Conservation (phyloP, 805 yeast genomes). For the Saccharomyces eubayanus region DNA sequence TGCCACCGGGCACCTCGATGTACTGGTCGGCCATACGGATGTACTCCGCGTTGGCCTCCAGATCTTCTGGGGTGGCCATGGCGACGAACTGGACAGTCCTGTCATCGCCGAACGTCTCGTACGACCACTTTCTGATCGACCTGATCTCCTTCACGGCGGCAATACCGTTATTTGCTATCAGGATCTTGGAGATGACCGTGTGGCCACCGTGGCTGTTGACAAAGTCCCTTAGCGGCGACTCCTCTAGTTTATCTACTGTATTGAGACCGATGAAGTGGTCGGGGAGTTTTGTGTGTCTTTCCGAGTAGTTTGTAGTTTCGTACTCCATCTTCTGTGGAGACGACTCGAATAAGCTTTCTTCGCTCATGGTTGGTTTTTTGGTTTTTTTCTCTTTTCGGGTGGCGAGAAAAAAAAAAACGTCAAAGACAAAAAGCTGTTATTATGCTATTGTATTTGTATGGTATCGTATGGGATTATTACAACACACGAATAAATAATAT, state of each 20-base stretch:
- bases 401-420: conserved; percentile 7
- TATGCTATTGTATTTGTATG: not conserved
- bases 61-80: conserved; percentile 99
- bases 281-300: conserved; percentile 42
- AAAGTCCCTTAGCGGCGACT: conserved; percentile 71
- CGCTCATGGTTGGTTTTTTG: conserved; percentile 31
- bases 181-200: conserved; percentile 79
- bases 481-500: not conserved
- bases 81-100: conserved; percentile 88
- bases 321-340: conserved; percentile 24
- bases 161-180: conserved; percentile 97
- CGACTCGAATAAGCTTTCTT: conserved; percentile 35
- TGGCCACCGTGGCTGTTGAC: conserved; percentile 86
- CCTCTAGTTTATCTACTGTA: conserved; percentile 67
- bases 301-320: conserved; percentile 27
- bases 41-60: conserved; percentile 93
- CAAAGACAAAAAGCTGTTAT: not conserved
- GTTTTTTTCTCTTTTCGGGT: not conserved
- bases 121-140: conserved; percentile 97
- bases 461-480: not conserved
- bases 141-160: conserved; percentile 98
- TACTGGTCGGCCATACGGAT: conserved; percentile 98
- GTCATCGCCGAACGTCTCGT: conserved; percentile 97
- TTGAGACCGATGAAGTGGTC: conserved; percentile 76
- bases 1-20: conserved; percentile 98